phyloP scores from a whole-genome alignment of 2,329 filamentous ascomycete genomes.

The Neofusicoccum kwambonambiense region DNA sequence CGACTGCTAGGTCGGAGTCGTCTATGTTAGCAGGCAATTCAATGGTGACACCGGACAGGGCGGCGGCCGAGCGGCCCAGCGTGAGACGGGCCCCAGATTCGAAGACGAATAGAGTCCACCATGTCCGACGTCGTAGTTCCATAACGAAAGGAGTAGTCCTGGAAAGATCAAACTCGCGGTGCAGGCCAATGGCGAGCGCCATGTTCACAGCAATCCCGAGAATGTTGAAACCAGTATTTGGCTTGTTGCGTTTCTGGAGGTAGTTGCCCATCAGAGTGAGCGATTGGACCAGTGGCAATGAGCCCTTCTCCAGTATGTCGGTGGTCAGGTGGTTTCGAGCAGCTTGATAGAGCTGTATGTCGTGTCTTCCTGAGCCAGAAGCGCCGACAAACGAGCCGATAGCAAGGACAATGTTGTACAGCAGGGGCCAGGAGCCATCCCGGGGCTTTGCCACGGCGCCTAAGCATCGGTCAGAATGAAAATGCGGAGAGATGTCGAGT shows the following conservation, averaged over 20 bases:
- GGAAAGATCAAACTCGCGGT: constrained; percentile 51
- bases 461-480: neutral
- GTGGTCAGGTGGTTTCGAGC: constrained; percentile 47
- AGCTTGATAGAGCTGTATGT: constrained; percentile 48
- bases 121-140: constrained; percentile 36
- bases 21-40: constrained; percentile 46
- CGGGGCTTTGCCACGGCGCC: constrained; percentile 31
- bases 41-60: constrained; percentile 46
- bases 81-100: constrained; percentile 51
- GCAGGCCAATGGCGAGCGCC: constrained; percentile 50
- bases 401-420: constrained; percentile 42
- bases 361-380: constrained; percentile 41
- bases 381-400: constrained; percentile 46
- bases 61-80: constrained; percentile 48
- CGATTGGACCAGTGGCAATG: constrained; percentile 49
- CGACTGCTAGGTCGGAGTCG: constrained; percentile 27
- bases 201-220: constrained; percentile 49
- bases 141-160: constrained; percentile 42
- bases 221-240: constrained; percentile 52
- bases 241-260: constrained; percentile 52
- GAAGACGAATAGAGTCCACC: constrained; percentile 45
- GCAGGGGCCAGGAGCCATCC: constrained; percentile 41
- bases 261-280: constrained; percentile 50
- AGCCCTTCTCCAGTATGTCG: constrained; percentile 49
- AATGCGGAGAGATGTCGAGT: constrained; percentile 21